Conservation (phyloP, 495 filamentous ascomycete genomes). For the Stereocaulon alpinum region DNA sequence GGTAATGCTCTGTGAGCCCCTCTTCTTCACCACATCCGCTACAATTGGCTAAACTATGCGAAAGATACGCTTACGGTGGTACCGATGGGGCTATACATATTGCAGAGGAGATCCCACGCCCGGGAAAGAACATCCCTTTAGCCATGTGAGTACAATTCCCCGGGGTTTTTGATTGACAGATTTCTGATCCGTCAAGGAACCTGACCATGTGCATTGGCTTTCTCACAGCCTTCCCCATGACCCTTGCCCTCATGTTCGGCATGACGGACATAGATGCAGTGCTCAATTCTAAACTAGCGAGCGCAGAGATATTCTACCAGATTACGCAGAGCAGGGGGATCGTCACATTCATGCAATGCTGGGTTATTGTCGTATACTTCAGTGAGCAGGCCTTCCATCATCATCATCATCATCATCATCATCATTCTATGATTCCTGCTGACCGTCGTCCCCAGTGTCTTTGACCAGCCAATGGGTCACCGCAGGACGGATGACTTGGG, state of each 20-base stretch:
- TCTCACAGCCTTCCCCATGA: conserved; percentile 27
- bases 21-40: background rate
- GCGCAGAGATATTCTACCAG: conserved; percentile 25
- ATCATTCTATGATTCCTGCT: background rate
- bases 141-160: conserved; percentile 20
- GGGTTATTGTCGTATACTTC: conserved; percentile 27
- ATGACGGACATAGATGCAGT: conserved; percentile 28
- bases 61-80: conserved; percentile 23
- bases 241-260: conserved; percentile 29
- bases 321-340: conserved; percentile 24
- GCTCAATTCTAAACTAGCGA: conserved; percentile 20
- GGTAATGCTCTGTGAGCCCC: conserved; percentile 26
- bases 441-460: conserved; percentile 11
- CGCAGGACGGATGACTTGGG: conserved; percentile 31
- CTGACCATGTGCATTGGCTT: conserved; percentile 32
- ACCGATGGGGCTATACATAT: conserved; percentile 27
- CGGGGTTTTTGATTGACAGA: background rate
- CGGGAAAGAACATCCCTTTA: conserved; percentile 27
- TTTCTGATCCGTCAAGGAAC: conserved; percentile 14
- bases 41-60: background rate
- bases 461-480: conserved; percentile 28
- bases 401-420: too few species aligned
- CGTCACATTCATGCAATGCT: conserved; percentile 24
- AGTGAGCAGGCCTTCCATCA: conserved; percentile 13
- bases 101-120: conserved; percentile 24